Evolutionary conservation across 306 rosid genomes (phyloP).

Genomic region (Neltuma alba): DNA sequence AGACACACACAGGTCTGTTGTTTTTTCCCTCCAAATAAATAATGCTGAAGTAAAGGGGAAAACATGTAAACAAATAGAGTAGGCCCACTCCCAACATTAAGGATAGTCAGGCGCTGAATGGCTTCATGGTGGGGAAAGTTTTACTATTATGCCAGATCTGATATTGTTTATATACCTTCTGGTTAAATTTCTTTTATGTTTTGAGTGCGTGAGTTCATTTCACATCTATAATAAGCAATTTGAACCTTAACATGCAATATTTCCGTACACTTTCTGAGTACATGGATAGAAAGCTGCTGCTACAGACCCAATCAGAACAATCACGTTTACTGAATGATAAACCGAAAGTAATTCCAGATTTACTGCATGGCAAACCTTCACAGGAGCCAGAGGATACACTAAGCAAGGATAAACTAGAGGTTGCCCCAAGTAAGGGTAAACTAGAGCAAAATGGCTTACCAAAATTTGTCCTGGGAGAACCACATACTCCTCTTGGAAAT

Average conservation of each 20-base stretch:
- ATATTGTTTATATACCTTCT: not conserved
- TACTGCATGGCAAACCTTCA: conserved; percentile 36
- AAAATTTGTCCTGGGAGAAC: conserved; percentile 34
- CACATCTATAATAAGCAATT: not conserved
- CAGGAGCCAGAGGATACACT: conserved; percentile 40
- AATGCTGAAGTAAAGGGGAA: not conserved
- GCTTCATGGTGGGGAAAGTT: conserved; percentile 1
- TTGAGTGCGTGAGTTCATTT: conserved; percentile 16
- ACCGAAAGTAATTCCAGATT: conserved; percentile 66
- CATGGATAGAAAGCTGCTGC: conserved; percentile 52
- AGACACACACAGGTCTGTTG: not conserved
- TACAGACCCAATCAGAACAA: conserved; percentile 59
- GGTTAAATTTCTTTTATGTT: conserved; percentile 2
- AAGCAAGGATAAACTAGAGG: conserved; percentile 40
- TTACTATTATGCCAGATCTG: not conserved
- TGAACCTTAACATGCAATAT: conserved; percentile 59
- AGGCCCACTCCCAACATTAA: no score
- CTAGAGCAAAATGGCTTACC: conserved; percentile 38
- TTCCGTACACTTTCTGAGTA: conserved; percentile 55
- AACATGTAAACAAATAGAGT: not conserved
- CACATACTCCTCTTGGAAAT: conserved; percentile 30
- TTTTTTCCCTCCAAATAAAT: not conserved
- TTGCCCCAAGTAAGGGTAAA: conserved; percentile 37
- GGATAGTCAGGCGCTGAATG: not conserved
- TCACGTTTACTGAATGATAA: conserved; percentile 51